phyloP scores from a whole-genome alignment of 108 stramenopile genomes.

The Cafeteria roenbergensis region DNA sequence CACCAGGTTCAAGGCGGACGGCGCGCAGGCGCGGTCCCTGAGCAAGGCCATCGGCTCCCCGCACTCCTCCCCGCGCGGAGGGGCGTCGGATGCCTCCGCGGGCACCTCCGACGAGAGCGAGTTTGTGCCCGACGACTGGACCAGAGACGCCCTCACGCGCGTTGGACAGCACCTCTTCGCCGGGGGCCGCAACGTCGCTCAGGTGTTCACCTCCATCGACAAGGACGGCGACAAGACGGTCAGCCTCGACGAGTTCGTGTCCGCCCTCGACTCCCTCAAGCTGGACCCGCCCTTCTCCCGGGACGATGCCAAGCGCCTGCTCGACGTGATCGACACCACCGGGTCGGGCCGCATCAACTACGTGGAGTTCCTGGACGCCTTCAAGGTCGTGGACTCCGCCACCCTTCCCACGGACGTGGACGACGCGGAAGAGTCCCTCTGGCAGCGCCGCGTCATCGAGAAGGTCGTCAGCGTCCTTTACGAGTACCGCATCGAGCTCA shows the following conservation, averaged over 20 bases:
- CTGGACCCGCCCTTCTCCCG: constrained; percentile 9
- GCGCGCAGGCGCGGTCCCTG: constrained; percentile 8
- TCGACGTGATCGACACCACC: constrained; percentile 10
- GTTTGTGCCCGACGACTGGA: constrained; percentile 15
- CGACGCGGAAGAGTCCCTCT: constrained; percentile 20
- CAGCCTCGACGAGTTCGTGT: constrained; percentile 18
- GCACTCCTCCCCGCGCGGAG: too few relatives aligned
- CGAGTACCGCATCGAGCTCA: constrained; percentile 38
- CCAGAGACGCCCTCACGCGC: constrained; percentile 12
- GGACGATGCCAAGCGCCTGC: constrained; percentile 1
- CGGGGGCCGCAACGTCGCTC: background rate
- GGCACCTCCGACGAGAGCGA: background rate
- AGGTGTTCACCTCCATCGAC: constrained; percentile 15
- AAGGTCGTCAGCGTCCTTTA: constrained; percentile 37
- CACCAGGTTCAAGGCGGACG: constrained; percentile 21
- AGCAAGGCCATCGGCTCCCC: background rate
- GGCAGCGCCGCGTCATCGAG: constrained; percentile 41
- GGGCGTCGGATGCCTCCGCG: too few relatives aligned
- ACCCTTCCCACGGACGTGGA: background rate
- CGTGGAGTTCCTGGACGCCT: constrained; percentile 19
- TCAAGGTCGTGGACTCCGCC: constrained; percentile 2
- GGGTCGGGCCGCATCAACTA: constrained; percentile 4
- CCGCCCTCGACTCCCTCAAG: constrained; percentile 15
- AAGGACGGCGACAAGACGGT: background rate
- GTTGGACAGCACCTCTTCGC: constrained; percentile 14